Conservation (phyloP, 1,139 yeast genomes). For the Diutina pseudorugosa region DNA sequence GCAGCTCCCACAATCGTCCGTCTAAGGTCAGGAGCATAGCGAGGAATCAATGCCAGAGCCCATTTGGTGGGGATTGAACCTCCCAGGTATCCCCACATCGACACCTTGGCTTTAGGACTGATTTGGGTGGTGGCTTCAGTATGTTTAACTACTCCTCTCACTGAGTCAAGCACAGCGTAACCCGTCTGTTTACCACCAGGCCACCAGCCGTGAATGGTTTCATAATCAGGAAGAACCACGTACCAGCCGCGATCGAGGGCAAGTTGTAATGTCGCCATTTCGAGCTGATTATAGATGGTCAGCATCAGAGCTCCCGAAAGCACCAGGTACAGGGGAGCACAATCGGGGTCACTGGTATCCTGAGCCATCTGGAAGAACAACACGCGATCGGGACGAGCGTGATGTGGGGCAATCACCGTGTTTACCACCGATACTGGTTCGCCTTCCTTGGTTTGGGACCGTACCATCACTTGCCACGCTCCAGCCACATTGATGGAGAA, state of each 20-base stretch:
- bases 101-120: constrained; percentile 14
- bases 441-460: background rate
- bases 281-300: constrained; percentile 6
- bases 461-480: constrained; percentile 1
- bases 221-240: constrained; percentile 22
- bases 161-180: constrained; percentile 16
- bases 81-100: constrained; percentile 26
- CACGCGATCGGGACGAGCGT: constrained; percentile 7
- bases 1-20: constrained; percentile 9
- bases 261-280: constrained; percentile 13
- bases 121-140: constrained; percentile 16
- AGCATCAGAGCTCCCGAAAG: constrained; percentile 6
- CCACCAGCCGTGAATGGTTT: constrained; percentile 18
- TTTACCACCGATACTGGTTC: constrained; percentile 6
- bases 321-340: constrained; percentile 9
- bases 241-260: constrained; percentile 19
- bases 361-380: constrained; percentile 8
- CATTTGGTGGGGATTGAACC: constrained; percentile 24
- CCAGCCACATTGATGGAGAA: background rate
- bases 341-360: constrained; percentile 7
- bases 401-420: constrained; percentile 8
- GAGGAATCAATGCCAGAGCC: constrained; percentile 22
- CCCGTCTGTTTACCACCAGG: constrained; percentile 20
- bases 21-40: constrained; percentile 20
- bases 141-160: constrained; percentile 14